These are phyloP conservation scores for Yarrowia phangngaensis DNA, from an alignment of 805 yeast genomes.

Conservation along the genomic window DNA sequence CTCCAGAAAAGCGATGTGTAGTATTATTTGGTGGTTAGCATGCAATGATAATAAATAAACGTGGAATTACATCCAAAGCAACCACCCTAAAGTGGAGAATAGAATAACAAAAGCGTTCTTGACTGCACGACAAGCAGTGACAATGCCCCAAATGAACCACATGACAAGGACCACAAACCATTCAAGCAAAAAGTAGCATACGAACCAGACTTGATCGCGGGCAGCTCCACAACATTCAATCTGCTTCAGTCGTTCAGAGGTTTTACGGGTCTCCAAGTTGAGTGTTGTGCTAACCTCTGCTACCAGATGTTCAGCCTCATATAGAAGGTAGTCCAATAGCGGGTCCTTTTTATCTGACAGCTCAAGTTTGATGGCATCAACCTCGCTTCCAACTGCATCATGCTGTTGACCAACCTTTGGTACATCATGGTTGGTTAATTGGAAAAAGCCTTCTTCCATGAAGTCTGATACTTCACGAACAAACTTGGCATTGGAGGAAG, in stretches of 20 bases:
- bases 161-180: conserved; percentile 32
- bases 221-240: conserved; percentile 30
- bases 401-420: conserved; percentile 28
- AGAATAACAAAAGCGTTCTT: conserved; percentile 25
- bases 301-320: conserved; percentile 33
- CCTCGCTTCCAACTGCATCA: conserved; percentile 25
- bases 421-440: conserved; percentile 18
- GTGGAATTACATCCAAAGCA: conserved; percentile 32
- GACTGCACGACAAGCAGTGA: conserved; percentile 27
- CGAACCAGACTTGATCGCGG: conserved; percentile 29
- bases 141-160: conserved; percentile 35
- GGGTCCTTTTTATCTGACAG: conserved; percentile 30
- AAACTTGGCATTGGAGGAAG: conserved; percentile 26
- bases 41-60: neutral
- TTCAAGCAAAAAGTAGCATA: conserved; percentile 32
- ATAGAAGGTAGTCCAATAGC: conserved; percentile 31
- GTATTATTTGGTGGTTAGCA: no score
- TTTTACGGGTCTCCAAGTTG: conserved; percentile 31
- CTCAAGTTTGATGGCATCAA: conserved; percentile 30
- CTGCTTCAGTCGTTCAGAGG: conserved; percentile 32
- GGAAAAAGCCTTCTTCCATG: conserved; percentile 27
- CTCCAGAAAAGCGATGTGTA: no score
- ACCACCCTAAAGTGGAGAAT: conserved; percentile 29
- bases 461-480: conserved; percentile 25
- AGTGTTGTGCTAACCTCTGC: conserved; percentile 34